Evolutionary conservation across 352 stramenopile genomes (phyloP), one percentile per base, ranked within the genome.

Genomic region (Globisporangium echinulatum): DNA sequence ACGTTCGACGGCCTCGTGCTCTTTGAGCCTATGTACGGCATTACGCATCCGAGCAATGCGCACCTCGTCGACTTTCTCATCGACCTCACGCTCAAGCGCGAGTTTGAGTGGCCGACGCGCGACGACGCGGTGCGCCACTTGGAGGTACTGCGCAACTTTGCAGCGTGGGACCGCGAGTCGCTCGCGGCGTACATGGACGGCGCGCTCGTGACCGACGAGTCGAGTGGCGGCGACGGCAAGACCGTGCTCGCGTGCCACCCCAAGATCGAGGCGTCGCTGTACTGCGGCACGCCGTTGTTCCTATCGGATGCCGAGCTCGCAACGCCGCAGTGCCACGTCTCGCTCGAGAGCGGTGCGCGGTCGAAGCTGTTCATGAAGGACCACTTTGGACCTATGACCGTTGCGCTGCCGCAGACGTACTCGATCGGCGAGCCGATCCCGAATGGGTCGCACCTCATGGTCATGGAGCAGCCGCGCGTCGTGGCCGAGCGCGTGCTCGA

Each of bases 1-100:
- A 78, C 72, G 5, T 82, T 85, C 43, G 68, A 71, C 49, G 68
- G 72, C 1, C 65, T 82, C 44, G 62, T 82, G 10, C 62, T 82
- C 54, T 80, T 85, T 43, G 75, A 85, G 37, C 69, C 71, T 0
- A 69, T 82, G 7, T 74, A 69, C 38, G 36, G 64, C 2, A 19
- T 72, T 11, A 58, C 65, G n/a, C 46, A 48, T 4, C 37, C 38
- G n/a, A 17, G 49, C 0, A 54, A 59, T 25, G 50, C n/a, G 7
- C 25, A 47, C 2, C 44, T 67, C 6, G 54, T 56, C 15, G 64
- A 58, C 47, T 78, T 78, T n/a, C 54, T 81, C 37, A 65, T 81
- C 33, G 68, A 67, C 3, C 65, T 78, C 47, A 78, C 72, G 17
- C 64, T 81, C 38, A 53, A 74, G 19, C 69, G 71, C 4, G 65